Evolutionary conservation across 768 basidiomycete species (phyloP), one percentile per base, ranked within the genome.

Genomic region (Mrakia blollopis): DNA sequence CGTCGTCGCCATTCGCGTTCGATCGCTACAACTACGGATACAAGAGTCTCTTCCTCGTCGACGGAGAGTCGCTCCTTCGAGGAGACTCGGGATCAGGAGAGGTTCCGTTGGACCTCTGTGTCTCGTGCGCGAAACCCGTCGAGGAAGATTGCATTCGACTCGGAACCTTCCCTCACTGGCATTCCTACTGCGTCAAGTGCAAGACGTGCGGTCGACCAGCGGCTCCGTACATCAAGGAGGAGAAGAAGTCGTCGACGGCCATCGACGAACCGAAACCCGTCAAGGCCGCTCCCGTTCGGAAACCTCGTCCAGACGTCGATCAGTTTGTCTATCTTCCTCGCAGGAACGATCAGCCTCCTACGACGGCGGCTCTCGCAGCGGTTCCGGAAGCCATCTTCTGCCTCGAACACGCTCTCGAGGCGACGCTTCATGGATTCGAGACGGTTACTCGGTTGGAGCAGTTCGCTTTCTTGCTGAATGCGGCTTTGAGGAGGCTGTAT

Each of bases 141-240:
- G 97, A 99, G 84, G 97, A 99, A 83, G 97, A 98, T 80, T 98
- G 97, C 81, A 92, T 93, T 63, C 88, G 97, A 76, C 85, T 96
- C 39, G 97, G 94, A 47, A 95, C 94, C n/a, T 96, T 94, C 85
- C 91, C 93, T 81, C 88, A 96, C 65, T 98, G 97, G 97, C 97
- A 99, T 84, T 92, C 93, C 2, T 87, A 91, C 44, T 99, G 97
- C 82, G 85, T 99, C n/a, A 89, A 91, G 77, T 99, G 97, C 80
- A 85, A 84, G 21, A 85, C 86, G 30, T 98, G 96, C 81, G 91
- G 92, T 13, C 92, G 90, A 82, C 47, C 72, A 0, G 79, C 79
- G 11, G 78, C 68, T 28, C 60, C 57, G 44, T 50, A 23, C 28
- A 35, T 89, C 89, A 32, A 87, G 89, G 50, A 88, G 88, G 83